Evolutionary conservation across 2,329 filamentous ascomycete species (phyloP).

Genomic region (Volutella citrinella): DNA sequence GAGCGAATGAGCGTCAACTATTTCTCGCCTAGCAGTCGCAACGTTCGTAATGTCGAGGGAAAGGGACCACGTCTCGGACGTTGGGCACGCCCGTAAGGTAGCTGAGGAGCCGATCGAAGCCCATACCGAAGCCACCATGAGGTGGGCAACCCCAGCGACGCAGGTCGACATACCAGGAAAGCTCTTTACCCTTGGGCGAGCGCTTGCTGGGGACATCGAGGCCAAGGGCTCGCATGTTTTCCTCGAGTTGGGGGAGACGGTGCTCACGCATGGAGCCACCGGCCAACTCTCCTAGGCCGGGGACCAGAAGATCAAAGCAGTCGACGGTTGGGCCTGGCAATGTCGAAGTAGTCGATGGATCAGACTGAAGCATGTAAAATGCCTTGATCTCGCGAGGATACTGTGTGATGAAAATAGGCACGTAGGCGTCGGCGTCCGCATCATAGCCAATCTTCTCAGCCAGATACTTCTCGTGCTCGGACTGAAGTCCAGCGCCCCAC

Average conservation of each 20-base stretch:
- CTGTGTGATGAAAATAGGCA: conserved; percentile 86
- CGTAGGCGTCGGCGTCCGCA: conserved; percentile 41
- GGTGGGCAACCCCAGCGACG: conserved; percentile 88
- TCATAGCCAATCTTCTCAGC: conserved; percentile 61
- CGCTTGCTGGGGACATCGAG: conserved; percentile 43
- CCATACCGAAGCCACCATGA: conserved; percentile 87
- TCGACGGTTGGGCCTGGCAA: conserved; percentile 60
- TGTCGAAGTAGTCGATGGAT: conserved; percentile 17
- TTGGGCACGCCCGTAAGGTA: conserved; percentile 81
- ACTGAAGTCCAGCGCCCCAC: conserved; percentile 75
- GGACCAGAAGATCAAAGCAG: conserved; percentile 87
- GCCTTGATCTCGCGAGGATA: conserved; percentile 89
- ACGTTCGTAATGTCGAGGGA: conserved; percentile 70
- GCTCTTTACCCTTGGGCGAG: conserved; percentile 24
- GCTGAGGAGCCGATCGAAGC: conserved; percentile 81
- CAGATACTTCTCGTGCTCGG: conserved; percentile 90
- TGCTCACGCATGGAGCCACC: conserved; percentile 90
- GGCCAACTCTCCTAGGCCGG: conserved; percentile 80
- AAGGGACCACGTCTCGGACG: conserved; percentile 80
- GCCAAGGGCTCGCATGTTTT: conserved; percentile 68
- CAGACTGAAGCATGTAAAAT: conserved; percentile 63
- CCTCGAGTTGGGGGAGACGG: conserved; percentile 62
- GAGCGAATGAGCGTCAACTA: neutral
- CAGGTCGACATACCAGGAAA: conserved; percentile 87
- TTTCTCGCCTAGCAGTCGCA: conserved; percentile 50